These are phyloP conservation scores for Blastomyces parvus DNA, from an alignment of 2,329 filamentous ascomycete species.

Conservation along the genomic window DNA sequence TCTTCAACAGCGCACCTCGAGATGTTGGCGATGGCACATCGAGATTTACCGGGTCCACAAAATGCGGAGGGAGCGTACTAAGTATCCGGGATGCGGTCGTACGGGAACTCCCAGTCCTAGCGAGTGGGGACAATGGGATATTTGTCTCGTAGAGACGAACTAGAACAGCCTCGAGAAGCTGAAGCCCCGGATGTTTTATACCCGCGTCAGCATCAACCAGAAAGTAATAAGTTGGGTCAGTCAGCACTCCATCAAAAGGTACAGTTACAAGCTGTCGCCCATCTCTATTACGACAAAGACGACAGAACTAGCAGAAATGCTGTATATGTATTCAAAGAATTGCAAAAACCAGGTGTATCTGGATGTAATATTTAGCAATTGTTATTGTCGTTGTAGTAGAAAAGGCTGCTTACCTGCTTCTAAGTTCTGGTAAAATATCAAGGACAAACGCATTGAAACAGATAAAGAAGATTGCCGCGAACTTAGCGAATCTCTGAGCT, in stretches of 20 bases:
- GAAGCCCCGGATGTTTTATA: background rate
- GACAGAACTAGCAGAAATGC: background rate
- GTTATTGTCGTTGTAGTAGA: background rate
- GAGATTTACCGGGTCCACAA: background rate
- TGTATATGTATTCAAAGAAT: background rate
- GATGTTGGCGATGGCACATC: conserved; percentile 7
- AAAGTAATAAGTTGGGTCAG: conserved; percentile 3
- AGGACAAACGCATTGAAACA: background rate
- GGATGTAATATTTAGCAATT: too few relatives aligned
- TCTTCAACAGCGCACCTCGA: background rate
- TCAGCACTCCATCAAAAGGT: background rate
- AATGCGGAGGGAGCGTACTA: background rate
- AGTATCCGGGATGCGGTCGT: conserved; percentile 2
- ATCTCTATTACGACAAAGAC: background rate
- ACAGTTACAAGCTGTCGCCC: background rate
- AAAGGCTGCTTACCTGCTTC: background rate
- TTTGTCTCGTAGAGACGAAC: background rate
- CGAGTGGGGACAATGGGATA: conserved; percentile 7
- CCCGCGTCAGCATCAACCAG: background rate
- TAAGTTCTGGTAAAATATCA: background rate
- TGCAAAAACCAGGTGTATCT: background rate
- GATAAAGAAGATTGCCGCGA: background rate
- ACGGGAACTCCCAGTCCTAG: conserved; percentile 8
- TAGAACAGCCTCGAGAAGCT: background rate
- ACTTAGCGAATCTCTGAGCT: too few relatives aligned